A percentile compares a stretch with the other conserved stretches of the same genome.
Evolutionary conservation across 345 rosid species (phyloP).

Genomic region (Erodium maritimum): DNA sequence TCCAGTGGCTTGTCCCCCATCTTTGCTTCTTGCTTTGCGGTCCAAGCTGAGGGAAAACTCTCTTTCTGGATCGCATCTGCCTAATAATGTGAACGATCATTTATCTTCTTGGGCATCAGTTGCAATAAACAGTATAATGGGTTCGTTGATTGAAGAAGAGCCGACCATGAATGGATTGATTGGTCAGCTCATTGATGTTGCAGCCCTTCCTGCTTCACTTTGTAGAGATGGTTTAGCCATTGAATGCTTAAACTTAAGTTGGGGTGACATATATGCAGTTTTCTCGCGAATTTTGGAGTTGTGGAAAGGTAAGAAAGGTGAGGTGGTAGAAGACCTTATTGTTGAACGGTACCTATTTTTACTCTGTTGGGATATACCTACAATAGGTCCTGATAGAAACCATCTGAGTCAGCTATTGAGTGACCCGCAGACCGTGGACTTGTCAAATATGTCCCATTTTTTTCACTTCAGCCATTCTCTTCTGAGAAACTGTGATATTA

Average conservation of each 20-base stretch:
- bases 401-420: constrained; percentile 27
- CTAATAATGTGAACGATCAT: constrained; percentile 31
- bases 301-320: constrained; percentile 71
- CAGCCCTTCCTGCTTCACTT: constrained; percentile 45
- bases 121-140: constrained; percentile 39
- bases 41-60: constrained; percentile 74
- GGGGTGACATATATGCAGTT: constrained; percentile 35
- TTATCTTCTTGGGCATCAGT: constrained; percentile 59
- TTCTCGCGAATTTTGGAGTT: constrained; percentile 56
- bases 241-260: constrained; percentile 38
- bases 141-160: constrained; percentile 50
- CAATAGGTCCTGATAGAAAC: constrained; percentile 20
- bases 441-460: constrained; percentile 33
- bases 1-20: constrained; percentile 57
- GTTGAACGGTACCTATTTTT: constrained; percentile 79
- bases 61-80: constrained; percentile 25
- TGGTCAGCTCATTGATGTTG: constrained; percentile 58
- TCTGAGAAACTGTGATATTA: constrained; percentile 29
- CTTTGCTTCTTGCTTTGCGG: constrained; percentile 52
- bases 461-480: constrained; percentile 49
- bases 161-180: constrained; percentile 35
- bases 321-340: constrained; percentile 60
- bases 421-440: constrained; percentile 30
- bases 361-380: constrained; percentile 74
- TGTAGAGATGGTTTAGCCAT: constrained; percentile 34